Conservation (phyloP, 108 stramenopile species). For the Fragilaria crotonensis region DNA sequence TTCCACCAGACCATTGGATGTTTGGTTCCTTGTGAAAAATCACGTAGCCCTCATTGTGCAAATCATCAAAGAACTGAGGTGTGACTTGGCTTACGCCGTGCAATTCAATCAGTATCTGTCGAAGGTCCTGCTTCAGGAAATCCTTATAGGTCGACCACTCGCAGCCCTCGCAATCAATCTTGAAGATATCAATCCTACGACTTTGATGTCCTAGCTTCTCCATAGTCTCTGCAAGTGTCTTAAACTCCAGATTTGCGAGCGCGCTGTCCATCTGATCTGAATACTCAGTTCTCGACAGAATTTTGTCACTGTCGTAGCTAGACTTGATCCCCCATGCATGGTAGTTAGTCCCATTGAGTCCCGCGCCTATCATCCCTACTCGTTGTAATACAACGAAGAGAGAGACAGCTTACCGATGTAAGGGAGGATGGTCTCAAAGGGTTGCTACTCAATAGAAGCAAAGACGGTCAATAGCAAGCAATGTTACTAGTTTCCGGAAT, state of each 20-base stretch:
- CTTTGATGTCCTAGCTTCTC: conserved; percentile 19
- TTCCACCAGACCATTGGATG: conserved; percentile 15
- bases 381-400: no score
- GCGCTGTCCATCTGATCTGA: background rate
- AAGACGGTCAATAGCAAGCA: no score
- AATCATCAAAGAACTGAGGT: conserved; percentile 1
- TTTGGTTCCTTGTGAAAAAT: conserved; percentile 37
- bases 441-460: no score
- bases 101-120: conserved; percentile 44
- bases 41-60: conserved; percentile 14
- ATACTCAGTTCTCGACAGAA: no score
- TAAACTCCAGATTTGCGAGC: conserved; percentile 4
- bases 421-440: no score
- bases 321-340: conserved; percentile 33
- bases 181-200: no score
- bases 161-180: no score
- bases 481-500: no score
- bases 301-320: background rate
- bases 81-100: conserved; percentile 21
- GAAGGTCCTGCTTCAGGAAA: conserved; percentile 18
- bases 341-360: conserved; percentile 9
- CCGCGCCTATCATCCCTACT: conserved; percentile 1
- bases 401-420: no score
- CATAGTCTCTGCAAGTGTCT: conserved; percentile 20
- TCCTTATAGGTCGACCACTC: conserved; percentile 27